A percentile compares a stretch with the other conserved stretches of the same genome.
phyloP scores from a whole-genome alignment of 768 basidiomycete genomes.

The Gymnopilus dilepis region DNA sequence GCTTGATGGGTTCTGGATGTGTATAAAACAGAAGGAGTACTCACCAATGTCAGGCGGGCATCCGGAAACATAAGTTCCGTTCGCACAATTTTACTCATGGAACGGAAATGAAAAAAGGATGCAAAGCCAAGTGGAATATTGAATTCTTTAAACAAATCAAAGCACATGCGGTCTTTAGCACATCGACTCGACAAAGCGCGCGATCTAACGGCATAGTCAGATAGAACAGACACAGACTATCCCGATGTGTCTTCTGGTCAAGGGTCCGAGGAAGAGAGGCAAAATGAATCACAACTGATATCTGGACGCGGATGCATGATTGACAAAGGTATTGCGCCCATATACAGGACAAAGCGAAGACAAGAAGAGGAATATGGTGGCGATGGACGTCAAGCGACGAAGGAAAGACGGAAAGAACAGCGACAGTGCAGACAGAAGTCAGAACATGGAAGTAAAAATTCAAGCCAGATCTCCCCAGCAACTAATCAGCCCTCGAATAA shows the following conservation, averaged over 20 bases:
- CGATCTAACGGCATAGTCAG: background rate
- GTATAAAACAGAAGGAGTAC: background rate
- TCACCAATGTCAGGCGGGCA: background rate
- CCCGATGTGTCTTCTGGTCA: too few species aligned
- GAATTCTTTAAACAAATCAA: background rate
- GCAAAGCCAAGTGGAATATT: background rate
- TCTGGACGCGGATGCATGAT: too few species aligned
- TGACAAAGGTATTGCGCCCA: too few species aligned
- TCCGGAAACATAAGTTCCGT: slow-evolving; percentile 2
- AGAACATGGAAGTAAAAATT: slow-evolving; percentile 3
- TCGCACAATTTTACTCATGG: slow-evolving; percentile 7
- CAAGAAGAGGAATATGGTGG: too few species aligned
- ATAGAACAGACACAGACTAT: background rate
- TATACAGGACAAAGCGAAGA: too few species aligned
- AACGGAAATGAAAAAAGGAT: slow-evolving; percentile 4
- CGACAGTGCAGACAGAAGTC: background rate
- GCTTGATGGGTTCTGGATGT: background rate
- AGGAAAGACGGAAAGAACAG: background rate
- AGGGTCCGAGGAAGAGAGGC: too few species aligned
- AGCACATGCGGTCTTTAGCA: background rate
- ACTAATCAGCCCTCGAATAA: background rate
- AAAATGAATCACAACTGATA: too few species aligned
- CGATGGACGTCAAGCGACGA: too few species aligned
- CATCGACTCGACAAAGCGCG: background rate
- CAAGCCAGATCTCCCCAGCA: background rate